phyloP scores from a whole-genome alignment of 495 filamentous ascomycete species.

The Neurospora sp. region DNA sequence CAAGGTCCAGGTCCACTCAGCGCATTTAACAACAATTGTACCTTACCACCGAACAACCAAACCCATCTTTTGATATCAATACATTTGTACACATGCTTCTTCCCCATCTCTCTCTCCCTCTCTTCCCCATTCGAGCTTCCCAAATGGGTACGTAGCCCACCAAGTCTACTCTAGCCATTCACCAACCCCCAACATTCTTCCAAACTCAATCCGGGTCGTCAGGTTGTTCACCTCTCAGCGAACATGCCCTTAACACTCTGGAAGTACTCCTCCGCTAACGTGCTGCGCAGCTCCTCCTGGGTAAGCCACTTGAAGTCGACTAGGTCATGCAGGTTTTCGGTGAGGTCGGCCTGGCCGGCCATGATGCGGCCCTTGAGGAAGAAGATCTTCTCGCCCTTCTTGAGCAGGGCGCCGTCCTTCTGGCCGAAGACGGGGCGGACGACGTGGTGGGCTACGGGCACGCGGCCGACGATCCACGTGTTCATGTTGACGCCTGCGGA shows the following conservation, averaged over 20 bases:
- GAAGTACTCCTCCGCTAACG: slow-evolving; percentile 56
- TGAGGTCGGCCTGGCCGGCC: slow-evolving; percentile 85
- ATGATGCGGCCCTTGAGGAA: slow-evolving; percentile 94
- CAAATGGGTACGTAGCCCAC: too few species aligned
- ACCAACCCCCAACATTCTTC: too few species aligned
- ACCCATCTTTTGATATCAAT: not conserved
- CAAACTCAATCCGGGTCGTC: too few species aligned
- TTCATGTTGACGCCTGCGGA: slow-evolving; percentile 93
- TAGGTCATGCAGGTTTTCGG: slow-evolving; percentile 57
- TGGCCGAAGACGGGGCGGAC: slow-evolving; percentile 32
- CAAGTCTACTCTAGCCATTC: too few species aligned
- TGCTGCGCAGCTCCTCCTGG: slow-evolving; percentile 70
- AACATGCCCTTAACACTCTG: slow-evolving; percentile 69
- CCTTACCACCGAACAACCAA: not conserved
- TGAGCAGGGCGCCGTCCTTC: slow-evolving; percentile 19
- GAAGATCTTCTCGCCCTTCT: slow-evolving; percentile 70
- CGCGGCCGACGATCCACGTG: slow-evolving; percentile 91
- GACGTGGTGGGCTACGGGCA: slow-evolving; percentile 73
- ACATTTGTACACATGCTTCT: not conserved
- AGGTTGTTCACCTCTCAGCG: slow-evolving; percentile 35
- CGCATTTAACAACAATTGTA: not conserved
- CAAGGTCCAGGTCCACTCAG: not conserved
- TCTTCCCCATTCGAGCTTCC: too few species aligned
- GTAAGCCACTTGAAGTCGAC: slow-evolving; percentile 86
- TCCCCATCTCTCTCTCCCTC: not conserved